Evolutionary conservation across 305 asterid species (phyloP).

Genomic region (Plantago lanceolata): DNA sequence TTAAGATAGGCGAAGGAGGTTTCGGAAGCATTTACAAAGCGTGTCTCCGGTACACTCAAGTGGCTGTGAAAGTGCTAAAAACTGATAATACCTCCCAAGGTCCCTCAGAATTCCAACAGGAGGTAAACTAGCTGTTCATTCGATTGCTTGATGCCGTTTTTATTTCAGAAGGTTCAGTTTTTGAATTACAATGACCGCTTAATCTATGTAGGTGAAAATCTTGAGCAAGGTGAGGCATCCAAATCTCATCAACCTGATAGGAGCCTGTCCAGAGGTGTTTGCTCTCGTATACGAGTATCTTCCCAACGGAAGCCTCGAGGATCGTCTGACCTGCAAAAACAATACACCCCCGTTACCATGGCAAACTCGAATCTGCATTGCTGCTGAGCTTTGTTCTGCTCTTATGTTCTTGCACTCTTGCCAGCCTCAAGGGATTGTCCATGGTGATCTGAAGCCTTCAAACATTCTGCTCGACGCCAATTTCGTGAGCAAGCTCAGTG

Average conservation of each 20-base stretch:
- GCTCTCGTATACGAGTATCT: conserved; percentile 78
- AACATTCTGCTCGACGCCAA: conserved; percentile 72
- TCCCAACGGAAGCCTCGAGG: conserved; percentile 89
- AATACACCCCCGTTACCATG: conserved; percentile 78
- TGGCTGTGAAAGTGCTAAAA: conserved; percentile 72
- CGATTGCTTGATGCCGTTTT: not conserved
- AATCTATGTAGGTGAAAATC: conserved; percentile 47
- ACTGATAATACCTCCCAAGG: conserved; percentile 66
- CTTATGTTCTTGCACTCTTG: conserved; percentile 78
- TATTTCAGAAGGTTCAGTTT: not conserved
- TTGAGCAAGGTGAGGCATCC: conserved; percentile 92
- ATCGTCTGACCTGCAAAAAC: conserved; percentile 73
- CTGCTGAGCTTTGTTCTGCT: conserved; percentile 80
- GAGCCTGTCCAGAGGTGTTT: conserved; percentile 80
- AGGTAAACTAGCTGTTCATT: conserved; percentile 39
- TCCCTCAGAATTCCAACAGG: conserved; percentile 73
- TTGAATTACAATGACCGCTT: no score
- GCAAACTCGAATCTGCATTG: conserved; percentile 82
- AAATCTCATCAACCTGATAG: conserved; percentile 68
- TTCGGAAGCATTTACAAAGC: conserved; percentile 74
- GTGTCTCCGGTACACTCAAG: conserved; percentile 63
- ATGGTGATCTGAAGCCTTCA: conserved; percentile 73
- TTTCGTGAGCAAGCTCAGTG: conserved; percentile 70
- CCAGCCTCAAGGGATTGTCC: conserved; percentile 41
- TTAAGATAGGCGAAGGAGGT: conserved; percentile 86